Evolutionary conservation across 129 eudicot genomes (phyloP).

Genomic region (Mikania micrantha): DNA sequence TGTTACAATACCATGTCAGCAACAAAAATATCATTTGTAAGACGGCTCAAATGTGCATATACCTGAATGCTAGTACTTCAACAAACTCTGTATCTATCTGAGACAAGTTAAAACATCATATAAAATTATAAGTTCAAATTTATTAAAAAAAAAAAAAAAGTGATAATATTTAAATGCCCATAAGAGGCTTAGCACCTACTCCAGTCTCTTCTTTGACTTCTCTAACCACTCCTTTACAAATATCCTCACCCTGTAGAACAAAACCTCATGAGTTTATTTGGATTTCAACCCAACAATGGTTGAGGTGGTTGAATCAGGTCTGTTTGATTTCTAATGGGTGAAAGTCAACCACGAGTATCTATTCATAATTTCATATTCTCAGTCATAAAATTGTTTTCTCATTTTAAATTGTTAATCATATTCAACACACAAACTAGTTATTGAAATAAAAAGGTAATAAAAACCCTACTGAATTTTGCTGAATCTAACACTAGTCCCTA

Average conservation of each 20-base stretch:
- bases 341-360: background rate
- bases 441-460: background rate
- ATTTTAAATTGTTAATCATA: background rate
- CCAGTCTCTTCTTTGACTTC: slow-evolving; percentile 96
- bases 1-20: too few relatives aligned
- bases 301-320: background rate
- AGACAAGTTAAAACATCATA: slow-evolving; percentile 11
- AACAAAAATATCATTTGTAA: background rate
- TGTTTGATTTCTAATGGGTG: too few relatives aligned
- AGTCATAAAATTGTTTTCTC: too few relatives aligned
- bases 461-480: background rate
- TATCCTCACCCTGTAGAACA: slow-evolving; percentile 69
- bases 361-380: too few relatives aligned
- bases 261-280: slow-evolving; percentile 12
- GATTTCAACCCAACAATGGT: background rate
- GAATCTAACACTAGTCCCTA: background rate
- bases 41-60: background rate
- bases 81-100: slow-evolving; percentile 69
- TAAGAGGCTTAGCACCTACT: slow-evolving; percentile 35
- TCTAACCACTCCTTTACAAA: slow-evolving; percentile 49
- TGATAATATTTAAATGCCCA: background rate
- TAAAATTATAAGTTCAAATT: background rate
- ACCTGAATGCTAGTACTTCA: slow-evolving; percentile 78
- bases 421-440: background rate
- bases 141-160: background rate